Conservation (phyloP, 176 grass and related monocot species). For the Juncus effusus region DNA sequence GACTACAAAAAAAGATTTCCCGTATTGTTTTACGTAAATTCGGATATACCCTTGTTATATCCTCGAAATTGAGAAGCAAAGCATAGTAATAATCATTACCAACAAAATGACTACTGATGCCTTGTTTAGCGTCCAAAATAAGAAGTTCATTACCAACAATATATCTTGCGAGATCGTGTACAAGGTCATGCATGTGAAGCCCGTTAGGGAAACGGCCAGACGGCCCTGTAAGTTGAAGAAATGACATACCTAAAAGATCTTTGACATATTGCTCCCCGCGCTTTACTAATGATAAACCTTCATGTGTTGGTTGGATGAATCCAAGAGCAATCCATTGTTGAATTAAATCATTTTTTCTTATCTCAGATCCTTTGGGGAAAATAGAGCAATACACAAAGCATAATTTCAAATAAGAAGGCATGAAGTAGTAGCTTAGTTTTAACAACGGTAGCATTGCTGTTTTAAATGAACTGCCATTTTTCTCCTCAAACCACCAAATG, state of each 20-base stretch:
- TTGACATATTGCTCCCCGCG: conserved; percentile 25
- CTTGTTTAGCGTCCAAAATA: conserved; percentile 15
- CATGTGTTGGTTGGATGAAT: background rate
- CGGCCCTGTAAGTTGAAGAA: conserved; percentile 19
- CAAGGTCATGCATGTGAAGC: conserved; percentile 26
- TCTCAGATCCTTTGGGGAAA: conserved; percentile 26
- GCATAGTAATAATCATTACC: conserved; percentile 15
- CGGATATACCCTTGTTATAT: background rate
- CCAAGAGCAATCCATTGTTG: too few relatives aligned
- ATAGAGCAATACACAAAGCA: conserved; percentile 28
- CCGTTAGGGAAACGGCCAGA: conserved; percentile 7
- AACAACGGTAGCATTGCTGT: conserved; percentile 17
- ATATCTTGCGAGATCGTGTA: conserved; percentile 18
- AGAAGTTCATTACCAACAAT: conserved; percentile 29
- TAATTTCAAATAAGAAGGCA: conserved; percentile 19
- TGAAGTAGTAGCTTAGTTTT: conserved; percentile 25
- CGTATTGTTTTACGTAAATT: conserved; percentile 21
- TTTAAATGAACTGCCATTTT: conserved; percentile 7
- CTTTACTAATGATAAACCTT: background rate
- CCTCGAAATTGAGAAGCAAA: conserved; percentile 13
- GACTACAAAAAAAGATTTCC: conserved; percentile 19
- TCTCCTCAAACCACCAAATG: background rate
- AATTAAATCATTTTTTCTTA: conserved; percentile 23
- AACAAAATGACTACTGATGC: background rate
- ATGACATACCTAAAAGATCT: conserved; percentile 27